Conservation (phyloP, 192 early-diverging fungal genomes). For the Coemansia sp. region DNA sequence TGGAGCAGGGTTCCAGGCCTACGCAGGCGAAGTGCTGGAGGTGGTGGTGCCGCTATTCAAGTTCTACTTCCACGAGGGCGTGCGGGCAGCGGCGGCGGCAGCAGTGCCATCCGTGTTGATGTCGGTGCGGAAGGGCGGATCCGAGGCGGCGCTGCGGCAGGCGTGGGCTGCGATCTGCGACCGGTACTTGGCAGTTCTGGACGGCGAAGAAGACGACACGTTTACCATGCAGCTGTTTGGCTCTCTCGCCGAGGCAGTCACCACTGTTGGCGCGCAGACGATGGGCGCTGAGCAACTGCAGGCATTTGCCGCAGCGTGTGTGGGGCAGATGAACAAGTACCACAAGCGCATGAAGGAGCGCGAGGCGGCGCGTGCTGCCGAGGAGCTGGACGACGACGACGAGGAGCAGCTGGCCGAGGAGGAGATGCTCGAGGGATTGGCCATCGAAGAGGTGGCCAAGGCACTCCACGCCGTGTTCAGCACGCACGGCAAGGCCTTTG, state of each 20-base stretch:
- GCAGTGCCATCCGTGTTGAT: constrained; percentile 80
- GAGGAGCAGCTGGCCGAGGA: constrained; percentile 87
- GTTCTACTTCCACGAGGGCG: constrained; percentile 98
- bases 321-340: constrained; percentile 76
- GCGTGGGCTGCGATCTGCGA: constrained; percentile 72
- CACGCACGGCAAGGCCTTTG: constrained; percentile 68
- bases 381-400: constrained; percentile 90
- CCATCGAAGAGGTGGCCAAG: constrained; percentile 72
- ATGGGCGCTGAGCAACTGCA: constrained; percentile 66
- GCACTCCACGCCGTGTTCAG: constrained; percentile 81
- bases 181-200: constrained; percentile 79
- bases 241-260: constrained; percentile 75
- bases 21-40: constrained; percentile 79
- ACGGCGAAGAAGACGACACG: constrained; percentile 75
- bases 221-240: constrained; percentile 78
- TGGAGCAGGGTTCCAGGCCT: constrained; percentile 83
- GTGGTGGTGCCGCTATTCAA: constrained; percentile 87
- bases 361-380: constrained; percentile 67
- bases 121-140: constrained; percentile 55
- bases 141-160: constrained; percentile 44
- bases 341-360: constrained; percentile 73
- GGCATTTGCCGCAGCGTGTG: constrained; percentile 67
- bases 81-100: constrained; percentile 82
- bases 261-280: constrained; percentile 23
- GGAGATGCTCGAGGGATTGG: constrained; percentile 64